Percentiles rank a stretch among this genome's conserved stretches.
These are phyloP conservation scores for Yamagishiella unicocca DNA, from an alignment of 139 green algal species.

Conservation along the genomic window DNA sequence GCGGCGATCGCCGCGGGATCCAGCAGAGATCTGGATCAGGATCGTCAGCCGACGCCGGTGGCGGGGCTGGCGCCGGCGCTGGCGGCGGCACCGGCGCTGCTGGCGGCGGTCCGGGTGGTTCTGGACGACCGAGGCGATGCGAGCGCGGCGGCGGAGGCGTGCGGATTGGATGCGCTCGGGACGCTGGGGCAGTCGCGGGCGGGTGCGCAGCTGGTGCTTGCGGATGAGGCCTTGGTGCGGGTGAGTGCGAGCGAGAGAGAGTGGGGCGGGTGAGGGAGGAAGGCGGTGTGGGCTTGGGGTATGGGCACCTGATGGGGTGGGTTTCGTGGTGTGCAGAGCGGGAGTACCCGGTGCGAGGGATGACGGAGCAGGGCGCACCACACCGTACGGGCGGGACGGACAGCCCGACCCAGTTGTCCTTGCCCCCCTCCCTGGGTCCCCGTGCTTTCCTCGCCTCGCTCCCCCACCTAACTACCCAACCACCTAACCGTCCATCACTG, in stretches of 20 bases:
- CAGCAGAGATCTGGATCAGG: no score
- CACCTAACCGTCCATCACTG: no score
- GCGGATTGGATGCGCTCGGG: slow-evolving; percentile 16
- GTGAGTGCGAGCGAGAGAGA: neutral
- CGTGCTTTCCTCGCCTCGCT: neutral
- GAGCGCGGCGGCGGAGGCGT: slow-evolving; percentile 28
- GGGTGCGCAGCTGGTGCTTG: neutral
- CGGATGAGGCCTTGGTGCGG: neutral
- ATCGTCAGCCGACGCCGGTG: no score
- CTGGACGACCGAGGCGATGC: slow-evolving; percentile 49
- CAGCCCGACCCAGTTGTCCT: no score
- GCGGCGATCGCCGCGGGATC: neutral
- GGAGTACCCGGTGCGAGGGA: no score
- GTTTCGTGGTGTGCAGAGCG: no score
- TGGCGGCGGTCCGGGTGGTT: slow-evolving; percentile 34
- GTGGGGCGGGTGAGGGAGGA: neutral
- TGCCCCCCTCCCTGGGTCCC: neutral
- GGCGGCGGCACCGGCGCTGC: slow-evolving; percentile 33
- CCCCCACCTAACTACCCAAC: neutral
- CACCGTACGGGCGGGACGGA: no score
- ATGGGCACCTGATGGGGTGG: no score
- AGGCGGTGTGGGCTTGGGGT: no score
- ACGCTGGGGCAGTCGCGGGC: slow-evolving; percentile 10
- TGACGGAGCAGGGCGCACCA: no score
- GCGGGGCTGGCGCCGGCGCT: neutral